These are phyloP conservation scores for Lizanozyma gosingica DNA, from an alignment of 1,139 yeast species.

Conservation along the genomic window DNA sequence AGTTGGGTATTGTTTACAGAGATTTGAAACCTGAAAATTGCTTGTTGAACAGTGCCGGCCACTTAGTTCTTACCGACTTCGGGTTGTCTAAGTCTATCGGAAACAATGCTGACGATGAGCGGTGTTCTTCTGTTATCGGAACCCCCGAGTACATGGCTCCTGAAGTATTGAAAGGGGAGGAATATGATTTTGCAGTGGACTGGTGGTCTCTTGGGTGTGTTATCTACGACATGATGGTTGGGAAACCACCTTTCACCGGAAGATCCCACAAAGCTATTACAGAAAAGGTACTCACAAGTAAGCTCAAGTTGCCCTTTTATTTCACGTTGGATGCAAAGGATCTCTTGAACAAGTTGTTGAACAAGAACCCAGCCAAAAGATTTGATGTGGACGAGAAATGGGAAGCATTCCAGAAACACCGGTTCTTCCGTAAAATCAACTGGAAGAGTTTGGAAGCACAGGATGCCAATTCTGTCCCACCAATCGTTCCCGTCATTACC, in stretches of 20 bases:
- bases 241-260: conserved; percentile 96
- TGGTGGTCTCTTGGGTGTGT: conserved; percentile 98
- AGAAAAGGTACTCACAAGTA: conserved; percentile 71
- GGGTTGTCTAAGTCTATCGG: conserved; percentile 76
- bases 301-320: conserved; percentile 73
- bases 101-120: conserved; percentile 28
- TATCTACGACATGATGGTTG: conserved; percentile 76
- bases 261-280: conserved; percentile 72
- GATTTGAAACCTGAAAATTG: conserved; percentile 95
- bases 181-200: conserved; percentile 83
- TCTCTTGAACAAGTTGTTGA: conserved; percentile 59
- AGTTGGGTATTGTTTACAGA: conserved; percentile 77
- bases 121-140: conserved; percentile 74
- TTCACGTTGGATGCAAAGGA: conserved; percentile 82
- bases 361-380: conserved; percentile 68
- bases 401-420: conserved; percentile 50
- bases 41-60: conserved; percentile 69
- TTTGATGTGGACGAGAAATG: conserved; percentile 57
- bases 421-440: conserved; percentile 70
- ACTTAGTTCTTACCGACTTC: conserved; percentile 81
- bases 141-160: conserved; percentile 98
- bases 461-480: conserved; percentile 47
- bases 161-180: conserved; percentile 75
- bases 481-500: conserved; percentile 78
- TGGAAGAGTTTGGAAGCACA: conserved; percentile 60